These are phyloP conservation scores for Xylariaceae sp. DNA, from an alignment of 2,329 filamentous ascomycete genomes.

Conservation along the genomic window DNA sequence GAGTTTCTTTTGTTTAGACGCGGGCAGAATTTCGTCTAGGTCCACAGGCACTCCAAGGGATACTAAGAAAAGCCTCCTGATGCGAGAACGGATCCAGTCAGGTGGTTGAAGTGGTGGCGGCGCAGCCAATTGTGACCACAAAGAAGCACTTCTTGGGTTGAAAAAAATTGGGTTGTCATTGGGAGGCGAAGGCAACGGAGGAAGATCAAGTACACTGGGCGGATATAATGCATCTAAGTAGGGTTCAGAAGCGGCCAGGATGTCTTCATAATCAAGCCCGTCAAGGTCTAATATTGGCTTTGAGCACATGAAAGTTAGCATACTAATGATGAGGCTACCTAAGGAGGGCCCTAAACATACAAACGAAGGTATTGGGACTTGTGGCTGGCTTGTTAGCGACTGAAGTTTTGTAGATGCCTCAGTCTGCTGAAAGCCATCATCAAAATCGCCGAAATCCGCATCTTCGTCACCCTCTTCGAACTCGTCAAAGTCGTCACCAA, in stretches of 20 bases:
- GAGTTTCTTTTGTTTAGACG: constrained; percentile 97
- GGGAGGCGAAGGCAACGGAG: constrained; percentile 56
- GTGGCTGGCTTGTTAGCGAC: constrained; percentile 42
- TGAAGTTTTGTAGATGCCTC: constrained; percentile 44
- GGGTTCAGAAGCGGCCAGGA: constrained; percentile 65
- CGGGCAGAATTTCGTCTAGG: constrained; percentile 94
- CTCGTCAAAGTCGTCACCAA: constrained; percentile 67
- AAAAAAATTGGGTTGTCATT: constrained; percentile 73
- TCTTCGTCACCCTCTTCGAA: constrained; percentile 64
- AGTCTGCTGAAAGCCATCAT: constrained; percentile 71
- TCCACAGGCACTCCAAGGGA: constrained; percentile 96
- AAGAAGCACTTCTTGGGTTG: constrained; percentile 82
- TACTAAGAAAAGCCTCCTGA: constrained; percentile 91
- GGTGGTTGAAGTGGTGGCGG: constrained; percentile 93
- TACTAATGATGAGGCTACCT: constrained; percentile 40
- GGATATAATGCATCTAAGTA: constrained; percentile 73
- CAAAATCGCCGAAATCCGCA: constrained; percentile 71
- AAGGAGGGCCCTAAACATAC: constrained; percentile 50
- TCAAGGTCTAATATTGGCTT: constrained; percentile 74
- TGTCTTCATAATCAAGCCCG: constrained; percentile 64
- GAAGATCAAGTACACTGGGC: constrained; percentile 58
- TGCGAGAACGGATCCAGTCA: constrained; percentile 96
- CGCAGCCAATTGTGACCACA: constrained; percentile 96
- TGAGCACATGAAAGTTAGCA: constrained; percentile 34
- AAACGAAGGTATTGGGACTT: constrained; percentile 47